Base-by-base conservation (phyloP, 331 rosid genomes). In the Malus hybrid region DNA sequence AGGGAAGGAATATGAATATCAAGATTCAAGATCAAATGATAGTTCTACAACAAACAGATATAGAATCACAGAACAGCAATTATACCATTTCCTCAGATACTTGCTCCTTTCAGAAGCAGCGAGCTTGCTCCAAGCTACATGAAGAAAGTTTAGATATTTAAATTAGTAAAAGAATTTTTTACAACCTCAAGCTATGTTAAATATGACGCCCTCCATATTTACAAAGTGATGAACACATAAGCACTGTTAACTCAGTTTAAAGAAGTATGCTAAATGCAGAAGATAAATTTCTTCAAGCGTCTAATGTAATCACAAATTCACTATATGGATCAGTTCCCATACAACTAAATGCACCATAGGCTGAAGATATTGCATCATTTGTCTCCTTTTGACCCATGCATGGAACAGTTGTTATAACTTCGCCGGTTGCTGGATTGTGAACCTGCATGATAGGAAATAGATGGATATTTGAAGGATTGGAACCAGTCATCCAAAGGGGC, bases 361-460 rank as follows among this genome's bases (percentile, higher is more conserved):
- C 99, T 59, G 97, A 88, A 70, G 96, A 86, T 84, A 94, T 92
- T 15, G 97, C 99, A 90, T 92, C 97, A 56, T 87, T 83, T 5
- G 99, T 90, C 87, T 94, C 99, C 74, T 71, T 91, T 74, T 71
- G 87, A 64, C 97, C 97, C 97, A 94, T 92, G 88, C 86, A 90
- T 36, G 99, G 83, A 28, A 94, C 89, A 69, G 91, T 87, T 79
- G 90, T 85, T 78, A 94, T 86, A 71, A 93, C 89, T 77, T 92
- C 96, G 65, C 99, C 97, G 5, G 92, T 94, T 46, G 99, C 90
- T 20, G 99, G 99, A 87, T 94, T 94, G 71, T 60, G 71, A 73
- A 94, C 97, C 99, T 94, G 83, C 77, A 83, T 16, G n/a, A 46
- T 59, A 73, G 63, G 74, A 74, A 80, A 80, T 55, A 69, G 54